Conservation (phyloP, 352 stramenopile species). For the Aphanomyces invadans region DNA sequence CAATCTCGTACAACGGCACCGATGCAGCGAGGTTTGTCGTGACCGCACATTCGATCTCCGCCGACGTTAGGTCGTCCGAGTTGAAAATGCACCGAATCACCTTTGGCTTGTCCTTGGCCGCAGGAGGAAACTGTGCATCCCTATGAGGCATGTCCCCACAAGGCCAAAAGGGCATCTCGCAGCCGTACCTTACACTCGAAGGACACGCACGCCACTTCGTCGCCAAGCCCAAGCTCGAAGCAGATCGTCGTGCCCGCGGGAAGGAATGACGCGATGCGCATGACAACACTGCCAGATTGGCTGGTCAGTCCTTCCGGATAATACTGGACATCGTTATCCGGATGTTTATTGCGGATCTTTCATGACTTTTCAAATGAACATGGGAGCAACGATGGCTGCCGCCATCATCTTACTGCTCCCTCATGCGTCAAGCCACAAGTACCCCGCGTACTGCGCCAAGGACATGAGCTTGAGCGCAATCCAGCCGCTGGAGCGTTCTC, state of each 20-base stretch:
- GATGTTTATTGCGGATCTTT: not conserved
- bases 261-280: constrained; percentile 23
- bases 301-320: not conserved
- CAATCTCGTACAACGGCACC: constrained; percentile 19
- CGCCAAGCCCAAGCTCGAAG: constrained; percentile 21
- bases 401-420: not conserved
- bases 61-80: constrained; percentile 9
- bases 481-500: constrained; percentile 3
- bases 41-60: constrained; percentile 7
- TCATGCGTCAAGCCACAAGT: not conserved
- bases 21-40: not conserved
- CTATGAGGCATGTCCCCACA: too few species aligned
- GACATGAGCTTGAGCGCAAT: constrained; percentile 20
- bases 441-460: constrained; percentile 19
- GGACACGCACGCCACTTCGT: constrained; percentile 11
- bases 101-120: constrained; percentile 18
- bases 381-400: not conserved
- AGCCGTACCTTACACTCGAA: constrained; percentile 22
- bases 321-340: not conserved
- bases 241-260: constrained; percentile 22
- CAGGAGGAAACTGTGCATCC: constrained; percentile 7
- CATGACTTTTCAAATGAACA: too few species aligned
- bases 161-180: too few species aligned
- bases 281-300: not conserved
- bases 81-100: constrained; percentile 24